Base-by-base conservation (phyloP, 768 basidiomycete species). In the Candolleomyces aberdarensis region DNA sequence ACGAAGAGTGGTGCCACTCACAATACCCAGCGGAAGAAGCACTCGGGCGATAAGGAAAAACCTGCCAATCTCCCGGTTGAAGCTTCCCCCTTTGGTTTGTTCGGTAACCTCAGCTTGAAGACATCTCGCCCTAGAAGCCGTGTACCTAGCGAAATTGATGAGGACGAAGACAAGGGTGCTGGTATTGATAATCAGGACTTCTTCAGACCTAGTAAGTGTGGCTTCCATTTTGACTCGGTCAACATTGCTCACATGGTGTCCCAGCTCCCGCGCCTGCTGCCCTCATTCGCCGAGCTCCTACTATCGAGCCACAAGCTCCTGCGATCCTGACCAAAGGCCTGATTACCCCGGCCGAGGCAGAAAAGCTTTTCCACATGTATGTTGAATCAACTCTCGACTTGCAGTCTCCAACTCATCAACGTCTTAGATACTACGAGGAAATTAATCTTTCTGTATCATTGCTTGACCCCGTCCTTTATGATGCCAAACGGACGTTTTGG, bases 401-500 rank as follows among this genome's bases (percentile, higher is more conserved):
- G 11, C 20, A 59, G 11, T n/a, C 44, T 56, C 48, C 54, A 53
- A 20, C 63, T 66, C 43, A 67, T 66, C 22, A 41, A 22, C 5
- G 46, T 59, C 60, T 10, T 66, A 91, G 89, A 59, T 92, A 85
- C 71, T 92, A 89, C 65, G 84, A 88, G 54, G 81, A 83, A 64
- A 91, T 94, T 83, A 93, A 93, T 66, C 75, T 84, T 8, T 92
- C 91, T 0, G 75, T 92, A 19, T 93, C 88, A 2, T 71, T 96
- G 26, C 76, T 96, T 20, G 94, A 96, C 65, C 88, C 89, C 10
- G 81, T 83, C 36, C 80, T 96, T 20, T 95, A 98, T 69, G 94
- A 92, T 0, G 88, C 94, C 5, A 88, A 89, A 57, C 82, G 80
- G 64, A 91, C 91, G 1, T 89, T 86, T 64, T 86, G 86, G 72